Percentiles rank a stretch among this genome's conserved stretches.
Evolutionary conservation across 1,284 basidiomycete genomes (phyloP).

Genomic region (Leccinum pallidistipes): DNA sequence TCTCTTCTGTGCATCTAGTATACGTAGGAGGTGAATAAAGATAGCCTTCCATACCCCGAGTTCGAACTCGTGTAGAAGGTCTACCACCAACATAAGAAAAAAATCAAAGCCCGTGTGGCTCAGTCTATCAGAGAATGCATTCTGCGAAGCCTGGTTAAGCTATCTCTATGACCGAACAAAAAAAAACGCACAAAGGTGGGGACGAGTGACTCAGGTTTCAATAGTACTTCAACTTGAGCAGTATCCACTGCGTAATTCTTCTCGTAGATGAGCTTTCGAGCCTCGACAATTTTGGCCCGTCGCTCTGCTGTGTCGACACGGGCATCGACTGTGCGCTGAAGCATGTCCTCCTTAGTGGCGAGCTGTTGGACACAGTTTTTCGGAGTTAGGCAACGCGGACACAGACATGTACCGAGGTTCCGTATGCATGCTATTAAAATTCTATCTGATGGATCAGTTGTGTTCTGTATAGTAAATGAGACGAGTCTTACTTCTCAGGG

Average conservation of each 20-base stretch:
- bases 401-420: background rate
- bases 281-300: background rate
- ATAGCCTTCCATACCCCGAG: background rate
- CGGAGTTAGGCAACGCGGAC: background rate
- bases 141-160: background rate
- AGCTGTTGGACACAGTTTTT: background rate
- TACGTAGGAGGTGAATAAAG: background rate
- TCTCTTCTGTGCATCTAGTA: background rate
- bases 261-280: background rate
- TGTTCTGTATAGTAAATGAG: background rate
- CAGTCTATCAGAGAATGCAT: background rate
- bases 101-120: background rate
- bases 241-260: background rate
- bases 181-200: background rate
- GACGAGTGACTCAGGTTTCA: background rate
- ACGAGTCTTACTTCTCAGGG: background rate
- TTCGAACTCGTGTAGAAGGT: background rate
- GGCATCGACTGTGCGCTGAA: background rate
- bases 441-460: background rate
- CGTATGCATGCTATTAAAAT: background rate
- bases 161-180: background rate
- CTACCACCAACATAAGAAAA: background rate
- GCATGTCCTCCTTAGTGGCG: background rate
- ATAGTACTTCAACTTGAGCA: background rate
- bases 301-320: background rate